Base-by-base conservation (phyloP, 73 alveolate species). In the Stentor coeruleus region DNA sequence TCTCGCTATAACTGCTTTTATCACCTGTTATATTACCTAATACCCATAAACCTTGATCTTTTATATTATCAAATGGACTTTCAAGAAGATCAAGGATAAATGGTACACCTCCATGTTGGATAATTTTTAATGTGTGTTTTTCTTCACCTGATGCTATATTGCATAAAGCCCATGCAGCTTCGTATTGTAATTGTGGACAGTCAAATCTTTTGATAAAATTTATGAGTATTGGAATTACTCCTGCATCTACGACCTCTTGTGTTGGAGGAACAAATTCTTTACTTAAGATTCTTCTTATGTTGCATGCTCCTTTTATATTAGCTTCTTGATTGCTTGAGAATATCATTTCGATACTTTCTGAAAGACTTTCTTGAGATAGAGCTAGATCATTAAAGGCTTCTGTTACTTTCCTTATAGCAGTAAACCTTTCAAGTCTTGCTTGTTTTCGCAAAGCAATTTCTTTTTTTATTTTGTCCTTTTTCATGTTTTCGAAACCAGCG, bases 141-240 rank as follows among this genome's bases (percentile, higher is more conserved):
- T 11, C 37, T 11, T 60, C 80, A 38, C 80, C 41, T 60, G 80
- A 60, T n/a, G 80, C 41, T 60, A 28, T 28, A 26, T 60, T 60
- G 20, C 59, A 28, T 60, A 60, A 60, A 60, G 80, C 6, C 80
- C 80, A 60, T 60, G 80, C 80, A 11, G 80, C 80, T 60, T 60
- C 80, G 41, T 60, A 60, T 28, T 28, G 37, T 14, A 60, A 26
- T 14, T 26, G 59, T 11, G 66, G 66, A 49, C 66, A 49, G 6
- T 6, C 6, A 20, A 49, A 49, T 6, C 20, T 49, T 49, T 6
- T 11, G 6, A 20, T 49, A 49, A 49, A 49, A 49, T 49, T 49
- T 49, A 49, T 49, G 6, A 49, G 66, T 20, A 49, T 20, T 11
- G 66, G 66, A 49, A 49, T 49, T 20, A 49, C 66, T 49, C 66